These are phyloP conservation scores for Aspergillus floridensis DNA, from an alignment of 2,329 filamentous ascomycete species.

Conservation along the genomic window DNA sequence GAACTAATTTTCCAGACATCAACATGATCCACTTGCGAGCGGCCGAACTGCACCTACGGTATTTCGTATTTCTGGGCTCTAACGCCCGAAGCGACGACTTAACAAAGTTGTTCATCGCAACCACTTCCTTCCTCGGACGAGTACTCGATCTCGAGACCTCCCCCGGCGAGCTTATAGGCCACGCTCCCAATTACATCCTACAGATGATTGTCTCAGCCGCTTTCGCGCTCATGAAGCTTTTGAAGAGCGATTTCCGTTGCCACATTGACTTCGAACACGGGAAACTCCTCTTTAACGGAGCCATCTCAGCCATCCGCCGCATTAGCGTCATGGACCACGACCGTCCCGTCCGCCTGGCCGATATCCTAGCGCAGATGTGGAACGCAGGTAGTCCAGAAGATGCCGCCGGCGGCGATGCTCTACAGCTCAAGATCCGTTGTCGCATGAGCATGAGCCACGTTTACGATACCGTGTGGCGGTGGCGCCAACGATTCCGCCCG, in stretches of 20 bases:
- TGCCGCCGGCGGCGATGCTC: slow-evolving; percentile 34
- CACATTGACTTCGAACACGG: slow-evolving; percentile 55
- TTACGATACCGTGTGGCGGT: slow-evolving; percentile 65
- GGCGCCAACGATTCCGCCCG: slow-evolving; percentile 64
- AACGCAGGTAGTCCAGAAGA: slow-evolving; percentile 45
- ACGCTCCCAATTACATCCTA: slow-evolving; percentile 61
- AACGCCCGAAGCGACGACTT: slow-evolving; percentile 44
- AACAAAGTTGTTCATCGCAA: slow-evolving; percentile 45
- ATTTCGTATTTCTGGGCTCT: slow-evolving; percentile 48
- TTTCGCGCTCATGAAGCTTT: slow-evolving; percentile 62
- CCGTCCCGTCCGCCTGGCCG: slow-evolving; percentile 60
- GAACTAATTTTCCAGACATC: slow-evolving; percentile 32
- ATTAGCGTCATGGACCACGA: slow-evolving; percentile 63
- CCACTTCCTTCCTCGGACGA: slow-evolving; percentile 45
- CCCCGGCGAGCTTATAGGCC: slow-evolving; percentile 49
- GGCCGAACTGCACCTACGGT: slow-evolving; percentile 45
- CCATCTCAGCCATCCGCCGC: slow-evolving; percentile 56
- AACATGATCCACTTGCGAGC: slow-evolving; percentile 48
- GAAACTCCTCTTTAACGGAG: slow-evolving; percentile 56
- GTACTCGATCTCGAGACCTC: slow-evolving; percentile 46
- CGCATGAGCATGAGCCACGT: slow-evolving; percentile 65
- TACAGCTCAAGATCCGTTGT: slow-evolving; percentile 62
- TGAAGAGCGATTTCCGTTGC: slow-evolving; percentile 61
- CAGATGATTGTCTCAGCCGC: slow-evolving; percentile 64
- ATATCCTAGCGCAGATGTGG: slow-evolving; percentile 65